Conservation (phyloP, 2,329 filamentous ascomycete species). For the Ceratocystis cacaofunesta region DNA sequence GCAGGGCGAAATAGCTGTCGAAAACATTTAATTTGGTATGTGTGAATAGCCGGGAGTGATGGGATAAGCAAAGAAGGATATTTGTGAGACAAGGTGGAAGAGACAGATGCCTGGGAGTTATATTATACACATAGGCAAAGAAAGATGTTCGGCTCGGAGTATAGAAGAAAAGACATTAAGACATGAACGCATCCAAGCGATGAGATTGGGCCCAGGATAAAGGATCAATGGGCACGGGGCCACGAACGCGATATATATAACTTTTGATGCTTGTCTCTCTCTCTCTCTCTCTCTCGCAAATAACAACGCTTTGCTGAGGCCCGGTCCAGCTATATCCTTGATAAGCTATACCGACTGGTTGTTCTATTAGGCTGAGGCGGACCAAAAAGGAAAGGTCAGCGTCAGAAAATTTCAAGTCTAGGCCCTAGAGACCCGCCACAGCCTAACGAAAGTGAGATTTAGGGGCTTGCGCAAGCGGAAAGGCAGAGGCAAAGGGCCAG, state of each 20-base stretch:
- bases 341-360: not conserved
- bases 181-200: not conserved
- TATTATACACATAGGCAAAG: not conserved
- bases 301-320: not conserved
- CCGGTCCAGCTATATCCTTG: constrained; percentile 5
- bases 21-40: constrained; percentile 11
- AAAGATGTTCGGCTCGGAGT: not conserved
- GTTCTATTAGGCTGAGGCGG: not conserved
- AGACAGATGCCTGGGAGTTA: not conserved
- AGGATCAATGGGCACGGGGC: not conserved
- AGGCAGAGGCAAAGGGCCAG: not conserved
- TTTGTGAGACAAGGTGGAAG: not conserved
- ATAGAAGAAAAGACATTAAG: constrained; percentile 1
- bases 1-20: not conserved
- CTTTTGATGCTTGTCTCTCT: not conserved
- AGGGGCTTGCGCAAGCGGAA: not conserved
- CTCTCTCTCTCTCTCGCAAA: not conserved
- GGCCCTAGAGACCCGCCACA: not conserved
- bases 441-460: not conserved
- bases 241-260: not conserved
- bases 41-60: not conserved
- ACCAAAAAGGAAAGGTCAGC: not conserved
- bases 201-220: not conserved
- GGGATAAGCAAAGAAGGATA: not conserved
- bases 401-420: not conserved